phyloP scores from a whole-genome alignment of 352 stramenopile species.

The Globisporangium paddicum region DNA sequence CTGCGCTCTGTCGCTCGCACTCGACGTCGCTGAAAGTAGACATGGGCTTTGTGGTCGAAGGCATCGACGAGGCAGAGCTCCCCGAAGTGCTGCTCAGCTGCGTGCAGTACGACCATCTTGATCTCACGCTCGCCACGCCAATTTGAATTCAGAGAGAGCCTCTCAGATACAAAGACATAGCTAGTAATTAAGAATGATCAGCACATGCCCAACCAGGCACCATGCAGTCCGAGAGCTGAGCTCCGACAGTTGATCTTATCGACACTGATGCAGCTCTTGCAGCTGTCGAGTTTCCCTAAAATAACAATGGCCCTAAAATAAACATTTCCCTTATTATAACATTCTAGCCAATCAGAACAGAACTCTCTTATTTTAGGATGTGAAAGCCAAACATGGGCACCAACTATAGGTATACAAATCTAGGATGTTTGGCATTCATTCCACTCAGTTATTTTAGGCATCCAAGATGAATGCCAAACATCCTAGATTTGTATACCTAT shows the following conservation, averaged over 20 bases:
- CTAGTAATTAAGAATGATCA: not conserved
- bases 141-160: conserved; percentile 20
- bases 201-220: not conserved
- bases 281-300: too few relatives aligned
- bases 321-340: too few relatives aligned
- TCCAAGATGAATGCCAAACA: too few relatives aligned
- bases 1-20: conserved; percentile 66
- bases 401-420: too few relatives aligned
- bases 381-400: too few relatives aligned
- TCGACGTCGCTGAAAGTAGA: conserved; percentile 63
- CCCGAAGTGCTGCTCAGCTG: conserved; percentile 77
- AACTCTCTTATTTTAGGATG: too few relatives aligned
- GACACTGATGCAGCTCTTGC: not conserved
- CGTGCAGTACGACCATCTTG: conserved; percentile 76
- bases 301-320: too few relatives aligned
- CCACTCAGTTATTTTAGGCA: too few relatives aligned
- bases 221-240: not conserved
- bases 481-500: too few relatives aligned
- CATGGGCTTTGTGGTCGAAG: conserved; percentile 81
- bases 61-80: conserved; percentile 57
- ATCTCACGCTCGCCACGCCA: conserved; percentile 46
- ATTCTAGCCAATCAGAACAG: too few relatives aligned
- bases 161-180: not conserved
- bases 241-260: too few relatives aligned
- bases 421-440: too few relatives aligned